Percentiles rank a stretch among this genome's conserved stretches.
phyloP scores from a whole-genome alignment of 768 basidiomycete genomes.

The Rhodotorula graminis region DNA sequence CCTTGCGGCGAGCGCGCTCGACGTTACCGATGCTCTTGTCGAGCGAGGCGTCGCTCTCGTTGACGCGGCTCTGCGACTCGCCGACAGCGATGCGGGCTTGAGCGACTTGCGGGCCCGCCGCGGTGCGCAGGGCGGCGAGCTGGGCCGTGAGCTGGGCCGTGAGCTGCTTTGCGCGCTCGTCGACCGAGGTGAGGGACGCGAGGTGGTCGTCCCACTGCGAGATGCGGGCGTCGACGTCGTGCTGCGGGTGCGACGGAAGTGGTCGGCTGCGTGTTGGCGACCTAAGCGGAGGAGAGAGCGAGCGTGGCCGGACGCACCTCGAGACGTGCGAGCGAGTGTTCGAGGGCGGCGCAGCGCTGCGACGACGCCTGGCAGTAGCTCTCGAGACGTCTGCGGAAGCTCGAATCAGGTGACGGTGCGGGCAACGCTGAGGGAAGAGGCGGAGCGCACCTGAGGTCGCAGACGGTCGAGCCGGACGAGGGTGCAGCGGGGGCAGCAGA shows the following conservation, averaged over 20 bases:
- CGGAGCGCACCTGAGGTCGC: background rate
- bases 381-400: background rate
- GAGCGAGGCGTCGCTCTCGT: background rate
- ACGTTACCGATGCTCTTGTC: background rate
- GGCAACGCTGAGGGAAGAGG: too few relatives aligned
- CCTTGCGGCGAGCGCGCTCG: background rate
- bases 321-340: background rate
- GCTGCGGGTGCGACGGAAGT: background rate
- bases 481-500: too few relatives aligned
- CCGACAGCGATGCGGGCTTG: background rate
- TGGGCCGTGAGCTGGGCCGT: background rate
- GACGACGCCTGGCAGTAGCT: background rate
- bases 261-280: too few relatives aligned
- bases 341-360: background rate
- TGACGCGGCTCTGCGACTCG: background rate
- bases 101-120: background rate
- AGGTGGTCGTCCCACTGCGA: background rate
- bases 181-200: background rate
- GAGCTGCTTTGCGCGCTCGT: background rate
- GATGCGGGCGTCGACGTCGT: background rate
- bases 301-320: background rate
- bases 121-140: background rate
- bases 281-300: background rate
- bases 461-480: too few relatives aligned
- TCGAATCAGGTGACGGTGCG: background rate